These are phyloP conservation scores for Patellifolia procumbens DNA, from an alignment of 179 eudicot genomes.

Conservation along the genomic window DNA sequence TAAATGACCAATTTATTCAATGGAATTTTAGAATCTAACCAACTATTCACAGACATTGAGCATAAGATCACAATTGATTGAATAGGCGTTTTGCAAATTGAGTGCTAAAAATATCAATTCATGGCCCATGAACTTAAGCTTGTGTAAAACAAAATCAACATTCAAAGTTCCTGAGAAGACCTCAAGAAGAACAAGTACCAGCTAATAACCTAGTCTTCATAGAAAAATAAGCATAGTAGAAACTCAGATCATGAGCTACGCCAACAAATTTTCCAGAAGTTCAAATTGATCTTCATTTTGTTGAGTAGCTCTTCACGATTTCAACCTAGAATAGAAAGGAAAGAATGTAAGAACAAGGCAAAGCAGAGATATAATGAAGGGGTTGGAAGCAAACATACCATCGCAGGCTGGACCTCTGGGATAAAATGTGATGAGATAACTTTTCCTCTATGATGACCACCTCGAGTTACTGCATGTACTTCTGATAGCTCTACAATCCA, in stretches of 20 bases:
- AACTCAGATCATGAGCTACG: slow-evolving; percentile 36
- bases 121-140: slow-evolving; percentile 2
- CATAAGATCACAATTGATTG: background rate
- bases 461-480: slow-evolving; percentile 88
- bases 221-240: slow-evolving; percentile 23
- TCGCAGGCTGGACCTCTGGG: slow-evolving; percentile 88
- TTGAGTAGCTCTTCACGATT: slow-evolving; percentile 38
- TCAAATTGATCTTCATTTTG: slow-evolving; percentile 39
- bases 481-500: slow-evolving; percentile 84
- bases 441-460: slow-evolving; percentile 93
- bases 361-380: background rate
- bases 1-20: background rate
- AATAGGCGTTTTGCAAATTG: background rate
- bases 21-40: background rate
- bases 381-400: slow-evolving; percentile 45
- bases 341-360: slow-evolving; percentile 26
- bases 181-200: slow-evolving; percentile 28
- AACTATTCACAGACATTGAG: background rate
- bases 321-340: slow-evolving; percentile 33
- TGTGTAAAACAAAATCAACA: background rate
- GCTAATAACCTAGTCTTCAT: slow-evolving; percentile 16
- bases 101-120: background rate
- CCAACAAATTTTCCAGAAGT: slow-evolving; percentile 39
- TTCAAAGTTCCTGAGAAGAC: background rate
- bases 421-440: slow-evolving; percentile 70